Evolutionary conservation across 352 stramenopile genomes (phyloP).

Genomic region (Plasmopara viticola): DNA sequence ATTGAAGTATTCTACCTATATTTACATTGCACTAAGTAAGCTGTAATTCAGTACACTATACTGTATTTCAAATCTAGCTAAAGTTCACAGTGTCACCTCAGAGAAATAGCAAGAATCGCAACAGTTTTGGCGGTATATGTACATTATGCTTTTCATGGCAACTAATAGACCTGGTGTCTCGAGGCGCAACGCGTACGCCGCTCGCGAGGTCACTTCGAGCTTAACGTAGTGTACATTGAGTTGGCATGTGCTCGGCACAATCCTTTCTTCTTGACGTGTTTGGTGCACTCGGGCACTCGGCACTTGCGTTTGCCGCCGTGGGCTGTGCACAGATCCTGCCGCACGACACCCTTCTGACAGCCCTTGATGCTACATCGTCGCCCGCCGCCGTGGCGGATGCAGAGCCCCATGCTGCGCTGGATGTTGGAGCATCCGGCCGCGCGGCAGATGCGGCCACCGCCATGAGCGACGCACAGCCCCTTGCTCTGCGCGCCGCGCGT

Average conservation of each 20-base stretch:
- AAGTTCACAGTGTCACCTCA: no score
- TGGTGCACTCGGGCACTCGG: conserved; percentile 69
- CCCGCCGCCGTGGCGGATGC: conserved; percentile 81
- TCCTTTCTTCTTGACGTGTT: conserved; percentile 84
- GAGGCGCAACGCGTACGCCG: neutral
- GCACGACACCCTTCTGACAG: conserved; percentile 81
- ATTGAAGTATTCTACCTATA: no score
- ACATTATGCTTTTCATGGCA: neutral
- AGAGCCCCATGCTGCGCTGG: conserved; percentile 82
- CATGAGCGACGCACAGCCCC: conserved; percentile 77
- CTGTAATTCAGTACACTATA: no score
- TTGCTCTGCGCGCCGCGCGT: conserved; percentile 78
- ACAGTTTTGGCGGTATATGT: neutral
- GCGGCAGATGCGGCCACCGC: conserved; percentile 73
- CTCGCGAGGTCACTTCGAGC: conserved; percentile 10
- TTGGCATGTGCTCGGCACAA: conserved; percentile 74
- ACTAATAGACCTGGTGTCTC: neutral
- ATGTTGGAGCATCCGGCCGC: conserved; percentile 79
- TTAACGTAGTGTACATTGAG: conserved; percentile 31
- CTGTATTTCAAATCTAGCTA: no score
- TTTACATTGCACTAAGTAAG: no score
- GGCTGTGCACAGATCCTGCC: conserved; percentile 79
- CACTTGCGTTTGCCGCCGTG: conserved; percentile 85
- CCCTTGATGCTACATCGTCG: conserved; percentile 74
- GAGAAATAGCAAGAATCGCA: no score